Evolutionary conservation across 352 stramenopile species (phyloP), one percentile per base, ranked within the genome.

Genomic region (Phytopythium boreale): DNA sequence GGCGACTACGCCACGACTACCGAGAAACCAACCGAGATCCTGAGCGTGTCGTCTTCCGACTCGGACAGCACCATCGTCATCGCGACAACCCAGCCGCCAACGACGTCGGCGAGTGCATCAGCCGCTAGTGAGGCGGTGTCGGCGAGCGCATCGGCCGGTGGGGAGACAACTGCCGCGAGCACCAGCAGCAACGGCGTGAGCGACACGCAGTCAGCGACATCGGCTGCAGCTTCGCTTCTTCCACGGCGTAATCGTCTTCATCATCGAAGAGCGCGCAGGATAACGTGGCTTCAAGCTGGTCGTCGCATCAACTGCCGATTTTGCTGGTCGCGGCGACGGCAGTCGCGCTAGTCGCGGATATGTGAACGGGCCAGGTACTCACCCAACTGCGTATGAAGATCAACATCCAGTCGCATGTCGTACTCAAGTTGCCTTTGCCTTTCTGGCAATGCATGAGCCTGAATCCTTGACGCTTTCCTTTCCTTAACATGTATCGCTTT

Each of bases 11-110:
- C 5, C 27, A 19, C 34, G 34, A 39, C 34, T 39, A 39, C 41
- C 27, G 36, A 51, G 14, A 8, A 8, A 22, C 11, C 26, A 20
- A 55, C 41, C 27, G 27, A 29, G 1, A 44, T 41, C 14, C 39
- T 6, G 20, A 20, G n/a, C 26, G 20, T n/a, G 14, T 17, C 52
- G 31, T 41, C 52, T 3, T 31, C 29, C 20, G 52, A 44, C 29
- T 41, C 29, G 24, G 29, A 26, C n/a, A 44, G 36, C 57, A 62
- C 31, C 9, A 56, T 46, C 41, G 34, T 62, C 57, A 62, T 62
- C 15, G 22, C 57, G 9, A 26, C 31, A 19, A 59, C 52, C 7
- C 7, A 20, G n/a, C 34, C 29, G 0, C 19, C 20, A 29, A 9
- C 29, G 24, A 43, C 29, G 9, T n/a, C 52, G n/a, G 17, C 43